Conservation (phyloP, 2,329 filamentous ascomycete species). For the Aspergillus versicolor region DNA sequence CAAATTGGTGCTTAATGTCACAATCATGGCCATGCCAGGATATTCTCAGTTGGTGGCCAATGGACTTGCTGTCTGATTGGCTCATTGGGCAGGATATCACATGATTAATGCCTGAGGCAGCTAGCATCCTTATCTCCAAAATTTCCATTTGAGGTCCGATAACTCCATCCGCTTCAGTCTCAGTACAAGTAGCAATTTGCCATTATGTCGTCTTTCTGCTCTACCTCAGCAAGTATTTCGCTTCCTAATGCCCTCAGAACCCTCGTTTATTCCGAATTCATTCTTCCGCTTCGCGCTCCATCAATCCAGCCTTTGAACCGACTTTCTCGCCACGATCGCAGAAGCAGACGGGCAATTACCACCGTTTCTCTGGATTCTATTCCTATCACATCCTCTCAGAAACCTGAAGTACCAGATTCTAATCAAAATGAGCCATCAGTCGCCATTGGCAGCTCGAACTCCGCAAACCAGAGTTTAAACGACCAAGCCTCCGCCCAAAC, state of each 20-base stretch:
- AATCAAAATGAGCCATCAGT: neutral
- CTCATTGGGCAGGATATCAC: neutral
- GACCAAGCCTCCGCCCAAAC: neutral
- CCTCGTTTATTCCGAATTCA: slow-evolving; percentile 25
- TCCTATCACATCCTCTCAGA: neutral
- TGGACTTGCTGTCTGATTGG: neutral
- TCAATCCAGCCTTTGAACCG: slow-evolving; percentile 4
- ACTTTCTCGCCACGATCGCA: slow-evolving; percentile 1
- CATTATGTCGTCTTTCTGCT: slow-evolving; percentile 23
- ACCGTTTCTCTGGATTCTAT: slow-evolving; percentile 5
- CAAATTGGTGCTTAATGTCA: neutral
- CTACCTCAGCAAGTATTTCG: slow-evolving; percentile 25
- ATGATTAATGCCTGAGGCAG: neutral
- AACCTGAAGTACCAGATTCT: neutral
- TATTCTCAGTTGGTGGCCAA: neutral
- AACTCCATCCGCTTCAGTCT: neutral
- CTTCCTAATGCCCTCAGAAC: slow-evolving; percentile 26
- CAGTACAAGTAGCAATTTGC: neutral
- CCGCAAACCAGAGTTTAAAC: neutral
- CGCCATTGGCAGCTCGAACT: neutral
- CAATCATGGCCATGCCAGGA: neutral
- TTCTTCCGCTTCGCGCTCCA: slow-evolving; percentile 11
- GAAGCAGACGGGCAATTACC: slow-evolving; percentile 2
- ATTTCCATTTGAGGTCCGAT: neutral
- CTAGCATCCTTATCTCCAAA: neutral